phyloP scores from a whole-genome alignment of 225 moss, liverwort and hornwort genomes.

The Rhytidiadelphus loreus region DNA sequence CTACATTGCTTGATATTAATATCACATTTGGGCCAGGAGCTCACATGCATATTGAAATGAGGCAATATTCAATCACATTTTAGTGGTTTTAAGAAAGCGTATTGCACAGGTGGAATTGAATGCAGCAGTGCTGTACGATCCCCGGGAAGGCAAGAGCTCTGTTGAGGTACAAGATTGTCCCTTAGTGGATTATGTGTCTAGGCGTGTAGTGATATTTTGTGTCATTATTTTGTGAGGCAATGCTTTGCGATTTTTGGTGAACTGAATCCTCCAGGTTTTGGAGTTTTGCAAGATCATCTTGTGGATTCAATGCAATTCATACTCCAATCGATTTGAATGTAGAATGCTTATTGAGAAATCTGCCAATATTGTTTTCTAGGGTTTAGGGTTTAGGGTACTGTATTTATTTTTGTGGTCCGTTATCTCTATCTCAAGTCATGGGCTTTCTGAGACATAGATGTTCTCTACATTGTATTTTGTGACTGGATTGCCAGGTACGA shows the following conservation, averaged over 20 bases:
- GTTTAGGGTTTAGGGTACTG: neutral
- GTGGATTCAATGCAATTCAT: neutral
- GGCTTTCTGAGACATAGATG: neutral
- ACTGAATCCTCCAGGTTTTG: neutral
- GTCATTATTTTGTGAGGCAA: neutral
- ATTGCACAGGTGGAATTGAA: constrained; percentile 57
- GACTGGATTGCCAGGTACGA: constrained; percentile 10
- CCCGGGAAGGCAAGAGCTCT: constrained; percentile 71
- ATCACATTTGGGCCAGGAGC: neutral
- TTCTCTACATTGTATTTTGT: neutral
- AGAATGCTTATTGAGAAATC: neutral
- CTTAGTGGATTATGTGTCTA: neutral
- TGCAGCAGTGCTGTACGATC: constrained; percentile 71
- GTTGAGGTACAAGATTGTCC: constrained; percentile 29
- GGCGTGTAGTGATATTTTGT: neutral
- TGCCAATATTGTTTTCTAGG: neutral
- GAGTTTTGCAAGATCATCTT: neutral
- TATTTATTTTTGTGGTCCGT: neutral
- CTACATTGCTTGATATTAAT: neutral
- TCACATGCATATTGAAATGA: neutral
- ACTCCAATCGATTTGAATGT: neutral
- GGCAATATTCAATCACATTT: neutral
- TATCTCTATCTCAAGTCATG: neutral
- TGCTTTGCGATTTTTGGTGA: neutral
- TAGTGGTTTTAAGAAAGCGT: neutral